Base-by-base conservation (phyloP, 148 eudicot species). In the Tetragonia tetragonoides region DNA sequence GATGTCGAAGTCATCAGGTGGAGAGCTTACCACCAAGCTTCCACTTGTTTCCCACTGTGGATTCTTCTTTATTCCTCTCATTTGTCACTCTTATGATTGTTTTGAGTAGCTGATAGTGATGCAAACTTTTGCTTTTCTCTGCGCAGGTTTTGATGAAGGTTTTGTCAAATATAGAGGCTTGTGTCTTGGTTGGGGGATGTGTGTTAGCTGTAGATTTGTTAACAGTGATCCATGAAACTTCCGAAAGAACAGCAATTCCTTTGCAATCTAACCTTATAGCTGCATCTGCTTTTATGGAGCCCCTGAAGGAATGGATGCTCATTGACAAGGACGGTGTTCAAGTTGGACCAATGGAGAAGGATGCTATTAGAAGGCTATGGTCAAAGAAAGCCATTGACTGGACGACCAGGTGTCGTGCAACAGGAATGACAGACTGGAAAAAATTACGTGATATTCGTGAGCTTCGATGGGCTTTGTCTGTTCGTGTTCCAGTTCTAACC, bases 211-310 rank as follows among this genome's bases (percentile, higher is more conserved):
- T 90, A 83, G 99, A 95, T 89, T 73, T 95, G 75, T 83, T 95
- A 73, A 91, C 99, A 67, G 88, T 85, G 72, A 90, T 90, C 83
- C 97, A 93, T 79, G 99, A 95, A 86, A 92, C 97, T 88, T 93
- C 97, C 74, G 99, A 95, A 90, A 89, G 99, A 86, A 95, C 97
- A 24, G 88, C 94, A 68, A 93, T 95, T 75, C 99, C 99, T 77
- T 80, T 95, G 84, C 99, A 93, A 80, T 93, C 99, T 75, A 95
- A 95, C 80, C 87, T 95, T 82, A 91, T 95, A 79, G 99, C 99
- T 60, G 99, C 99, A 57, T 83, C 93, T 89, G 97, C 99, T 79
- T 95, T 95, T 80, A 95, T 93, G 97, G 99, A 95, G 83, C 99
- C 99, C 14, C 80, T 88, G n/a, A 95, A 95, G 87, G 97, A 93